Conservation (phyloP, 306 rosid genomes). For the Arachis stenosperma region DNA sequence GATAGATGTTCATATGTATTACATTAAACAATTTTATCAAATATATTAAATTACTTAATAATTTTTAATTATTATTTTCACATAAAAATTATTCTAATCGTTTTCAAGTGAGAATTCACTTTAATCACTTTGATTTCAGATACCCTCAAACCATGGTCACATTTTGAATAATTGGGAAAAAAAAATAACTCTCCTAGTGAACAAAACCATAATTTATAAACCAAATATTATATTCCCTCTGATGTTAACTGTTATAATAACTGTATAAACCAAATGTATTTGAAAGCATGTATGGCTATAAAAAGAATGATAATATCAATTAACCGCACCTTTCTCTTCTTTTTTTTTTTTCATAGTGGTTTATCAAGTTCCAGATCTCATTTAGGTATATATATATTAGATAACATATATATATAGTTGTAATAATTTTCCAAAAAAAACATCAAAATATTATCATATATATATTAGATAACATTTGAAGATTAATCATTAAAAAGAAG, state of each 20-base stretch:
- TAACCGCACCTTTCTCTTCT: neutral
- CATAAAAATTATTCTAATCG: too few species aligned
- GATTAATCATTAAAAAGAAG: neutral
- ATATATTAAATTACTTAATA: too few species aligned
- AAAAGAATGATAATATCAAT: neutral
- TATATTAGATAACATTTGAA: neutral
- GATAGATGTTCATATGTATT: too few species aligned
- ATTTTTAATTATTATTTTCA: too few species aligned
- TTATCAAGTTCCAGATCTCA: neutral
- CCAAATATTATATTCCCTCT: neutral
- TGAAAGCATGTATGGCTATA: neutral
- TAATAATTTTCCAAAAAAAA: neutral
- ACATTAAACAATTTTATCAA: too few species aligned
- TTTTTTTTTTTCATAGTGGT: neutral
- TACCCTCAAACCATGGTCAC: too few species aligned
- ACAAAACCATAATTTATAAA: too few species aligned
- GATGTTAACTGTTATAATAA: neutral
- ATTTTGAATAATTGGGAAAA: too few species aligned
- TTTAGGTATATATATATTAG: neutral
- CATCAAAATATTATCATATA: conserved; percentile 2
- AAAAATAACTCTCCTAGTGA: too few species aligned
- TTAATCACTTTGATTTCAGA: too few species aligned
- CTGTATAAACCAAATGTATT: neutral
- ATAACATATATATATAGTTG: neutral
- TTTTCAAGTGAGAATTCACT: too few species aligned